These are phyloP conservation scores for Melampsora larici-populina DNA, from an alignment of 1,284 basidiomycete genomes.

Conservation along the genomic window DNA sequence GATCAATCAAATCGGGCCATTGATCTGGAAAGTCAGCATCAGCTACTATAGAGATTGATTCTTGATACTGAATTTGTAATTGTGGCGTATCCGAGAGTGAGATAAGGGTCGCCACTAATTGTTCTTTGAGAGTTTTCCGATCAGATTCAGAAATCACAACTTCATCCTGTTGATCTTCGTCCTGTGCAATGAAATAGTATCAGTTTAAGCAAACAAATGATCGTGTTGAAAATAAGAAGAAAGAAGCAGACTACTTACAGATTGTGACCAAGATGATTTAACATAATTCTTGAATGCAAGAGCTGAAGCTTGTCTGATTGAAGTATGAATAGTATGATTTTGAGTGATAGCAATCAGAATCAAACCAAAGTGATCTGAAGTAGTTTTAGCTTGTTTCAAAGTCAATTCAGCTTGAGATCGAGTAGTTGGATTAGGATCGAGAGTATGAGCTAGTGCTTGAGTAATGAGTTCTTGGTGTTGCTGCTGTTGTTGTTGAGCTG, in stretches of 20 bases:
- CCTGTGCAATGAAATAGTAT: neutral
- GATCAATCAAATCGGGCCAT: slow-evolving; percentile 65
- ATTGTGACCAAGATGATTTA: slow-evolving; percentile 33
- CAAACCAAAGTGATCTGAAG: slow-evolving; percentile 16
- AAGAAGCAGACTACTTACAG: neutral
- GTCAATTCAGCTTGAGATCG: slow-evolving; percentile 33
- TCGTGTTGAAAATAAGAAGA: neutral
- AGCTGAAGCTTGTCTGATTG: slow-evolving; percentile 38
- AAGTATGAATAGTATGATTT: neutral
- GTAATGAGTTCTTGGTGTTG: slow-evolving; percentile 21
- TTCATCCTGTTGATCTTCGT: slow-evolving; percentile 29
- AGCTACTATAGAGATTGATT: slow-evolving; percentile 61
- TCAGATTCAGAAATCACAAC: slow-evolving; percentile 54
- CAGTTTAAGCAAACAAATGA: neutral
- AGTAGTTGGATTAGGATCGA: slow-evolving; percentile 28
- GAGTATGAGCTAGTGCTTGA: slow-evolving; percentile 34
- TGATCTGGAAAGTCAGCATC: slow-evolving; percentile 77
- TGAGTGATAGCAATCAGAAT: slow-evolving; percentile 33
- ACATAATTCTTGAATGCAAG: slow-evolving; percentile 42
- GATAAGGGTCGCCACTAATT: slow-evolving; percentile 78
- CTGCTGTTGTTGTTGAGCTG: too few species aligned
- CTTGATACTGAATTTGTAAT: slow-evolving; percentile 36
- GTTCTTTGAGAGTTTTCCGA: slow-evolving; percentile 65
- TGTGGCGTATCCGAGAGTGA: slow-evolving; percentile 62
- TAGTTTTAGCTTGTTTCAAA: slow-evolving; percentile 23